phyloP scores from a whole-genome alignment of 495 filamentous ascomycete genomes.

The Xylaria grammica region DNA sequence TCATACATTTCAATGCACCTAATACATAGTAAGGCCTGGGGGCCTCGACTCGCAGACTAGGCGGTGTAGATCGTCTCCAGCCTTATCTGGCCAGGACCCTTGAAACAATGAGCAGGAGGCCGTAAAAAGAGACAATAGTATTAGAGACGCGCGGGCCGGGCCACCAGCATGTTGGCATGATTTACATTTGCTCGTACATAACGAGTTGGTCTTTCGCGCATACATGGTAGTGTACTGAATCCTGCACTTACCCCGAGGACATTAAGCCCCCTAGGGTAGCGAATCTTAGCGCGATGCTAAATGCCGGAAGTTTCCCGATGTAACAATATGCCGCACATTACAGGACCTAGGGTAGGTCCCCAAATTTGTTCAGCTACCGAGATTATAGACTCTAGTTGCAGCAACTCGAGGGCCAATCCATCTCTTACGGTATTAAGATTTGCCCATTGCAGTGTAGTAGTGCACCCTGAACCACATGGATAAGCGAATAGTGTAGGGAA shows the following conservation, averaged over 20 bases:
- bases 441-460: not conserved
- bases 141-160: not conserved
- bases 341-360: not conserved
- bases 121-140: not conserved
- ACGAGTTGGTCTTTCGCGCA: not conserved
- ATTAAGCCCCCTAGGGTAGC: slow-evolving; percentile 3
- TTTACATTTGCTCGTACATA: slow-evolving; percentile 14
- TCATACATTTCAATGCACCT: slow-evolving; percentile 20
- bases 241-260: slow-evolving; percentile 10
- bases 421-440: not conserved
- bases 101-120: slow-evolving; percentile 13
- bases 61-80: slow-evolving; percentile 25
- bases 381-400: not conserved
- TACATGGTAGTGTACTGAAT: not conserved
- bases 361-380: not conserved
- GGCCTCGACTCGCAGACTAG: not conserved
- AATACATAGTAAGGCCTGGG: slow-evolving; percentile 14
- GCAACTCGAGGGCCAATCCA: not conserved
- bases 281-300: slow-evolving; percentile 6
- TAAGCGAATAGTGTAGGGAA: not conserved
- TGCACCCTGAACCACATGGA: not conserved
- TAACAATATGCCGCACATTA: slow-evolving; percentile 1
- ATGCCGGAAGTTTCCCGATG: not conserved
- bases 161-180: slow-evolving; percentile 12
- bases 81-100: slow-evolving; percentile 20